These are phyloP conservation scores for Lentithecium fluviatile DNA, from an alignment of 495 filamentous ascomycete genomes.

Conservation along the genomic window DNA sequence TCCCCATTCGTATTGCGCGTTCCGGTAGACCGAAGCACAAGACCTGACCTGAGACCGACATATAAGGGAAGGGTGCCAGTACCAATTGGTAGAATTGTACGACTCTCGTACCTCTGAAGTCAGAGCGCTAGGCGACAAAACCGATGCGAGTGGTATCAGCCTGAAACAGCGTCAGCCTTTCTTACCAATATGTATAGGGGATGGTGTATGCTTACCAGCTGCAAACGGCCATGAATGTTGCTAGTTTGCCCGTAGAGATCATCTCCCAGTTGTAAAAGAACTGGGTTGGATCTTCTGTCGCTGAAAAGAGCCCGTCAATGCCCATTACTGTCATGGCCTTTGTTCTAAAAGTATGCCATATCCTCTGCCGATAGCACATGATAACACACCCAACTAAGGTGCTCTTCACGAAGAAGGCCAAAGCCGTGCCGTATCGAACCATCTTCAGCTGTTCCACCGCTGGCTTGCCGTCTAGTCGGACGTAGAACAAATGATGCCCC, in stretches of 20 bases:
- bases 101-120: constrained; percentile 36
- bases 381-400: constrained; percentile 44
- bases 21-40: too few species aligned
- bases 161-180: constrained; percentile 25
- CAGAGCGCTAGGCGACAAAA: constrained; percentile 44
- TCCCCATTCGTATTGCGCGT: too few species aligned
- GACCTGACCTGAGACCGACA: too few species aligned
- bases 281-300: constrained; percentile 44
- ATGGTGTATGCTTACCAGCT: constrained; percentile 37
- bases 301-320: constrained; percentile 45
- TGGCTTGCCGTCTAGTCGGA: constrained; percentile 38
- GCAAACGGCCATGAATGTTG: constrained; percentile 44
- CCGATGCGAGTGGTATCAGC: constrained; percentile 46
- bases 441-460: constrained; percentile 42
- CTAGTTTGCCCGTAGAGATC: constrained; percentile 42
- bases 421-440: constrained; percentile 43
- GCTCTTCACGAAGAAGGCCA: constrained; percentile 47
- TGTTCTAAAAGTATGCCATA: constrained; percentile 45
- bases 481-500: constrained; percentile 45
- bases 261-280: constrained; percentile 42
- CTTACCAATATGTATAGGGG: not conserved
- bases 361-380: constrained; percentile 43
- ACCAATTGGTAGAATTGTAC: not conserved
- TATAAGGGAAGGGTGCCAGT: not conserved
- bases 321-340: constrained; percentile 42